phyloP scores from a whole-genome alignment of 2,329 filamentous ascomycete genomes.

The Celoporthe dispersa region DNA sequence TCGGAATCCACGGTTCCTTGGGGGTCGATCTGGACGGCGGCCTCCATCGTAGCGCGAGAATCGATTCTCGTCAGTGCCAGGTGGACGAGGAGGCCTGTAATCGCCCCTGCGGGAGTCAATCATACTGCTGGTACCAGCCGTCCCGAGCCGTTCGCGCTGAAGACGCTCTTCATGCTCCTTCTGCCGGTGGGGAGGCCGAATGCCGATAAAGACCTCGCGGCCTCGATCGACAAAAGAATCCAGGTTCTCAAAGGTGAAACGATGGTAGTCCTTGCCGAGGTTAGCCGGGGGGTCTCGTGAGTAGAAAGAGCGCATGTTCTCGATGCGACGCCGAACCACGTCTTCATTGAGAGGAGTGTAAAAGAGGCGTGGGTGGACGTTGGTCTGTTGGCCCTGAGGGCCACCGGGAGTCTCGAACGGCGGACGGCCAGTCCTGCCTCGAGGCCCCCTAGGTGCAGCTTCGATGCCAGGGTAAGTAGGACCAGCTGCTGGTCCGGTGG shows the following conservation, averaged over 20 bases:
- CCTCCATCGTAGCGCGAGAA: constrained; percentile 19
- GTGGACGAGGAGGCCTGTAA: constrained; percentile 21
- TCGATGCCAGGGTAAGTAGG: constrained; percentile 33
- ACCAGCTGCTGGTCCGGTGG: constrained; percentile 29
- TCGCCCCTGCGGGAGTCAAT: constrained; percentile 22
- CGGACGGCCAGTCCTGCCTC: constrained; percentile 33
- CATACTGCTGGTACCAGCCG: constrained; percentile 15
- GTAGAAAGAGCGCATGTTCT: constrained; percentile 51
- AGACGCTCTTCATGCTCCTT: constrained; percentile 39
- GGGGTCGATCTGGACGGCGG: constrained; percentile 26
- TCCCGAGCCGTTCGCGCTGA: constrained; percentile 26
- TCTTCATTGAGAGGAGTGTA: constrained; percentile 66
- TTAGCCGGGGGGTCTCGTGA: constrained; percentile 45
- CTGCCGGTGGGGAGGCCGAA: constrained; percentile 62
- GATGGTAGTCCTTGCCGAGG: constrained; percentile 60
- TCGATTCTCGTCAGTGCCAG: constrained; percentile 23
- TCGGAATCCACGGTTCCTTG: constrained; percentile 28
- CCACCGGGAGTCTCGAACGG: constrained; percentile 19
- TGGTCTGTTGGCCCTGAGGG: constrained; percentile 33
- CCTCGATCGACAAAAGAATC: constrained; percentile 73
- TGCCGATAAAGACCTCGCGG: constrained; percentile 69
- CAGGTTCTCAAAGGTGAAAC: constrained; percentile 74
- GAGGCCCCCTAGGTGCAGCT: constrained; percentile 37
- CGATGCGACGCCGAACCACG: constrained; percentile 67
- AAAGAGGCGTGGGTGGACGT: constrained; percentile 46